phyloP scores from a whole-genome alignment of 164 flowering plant genomes.

The Magnolia officinalis region DNA sequence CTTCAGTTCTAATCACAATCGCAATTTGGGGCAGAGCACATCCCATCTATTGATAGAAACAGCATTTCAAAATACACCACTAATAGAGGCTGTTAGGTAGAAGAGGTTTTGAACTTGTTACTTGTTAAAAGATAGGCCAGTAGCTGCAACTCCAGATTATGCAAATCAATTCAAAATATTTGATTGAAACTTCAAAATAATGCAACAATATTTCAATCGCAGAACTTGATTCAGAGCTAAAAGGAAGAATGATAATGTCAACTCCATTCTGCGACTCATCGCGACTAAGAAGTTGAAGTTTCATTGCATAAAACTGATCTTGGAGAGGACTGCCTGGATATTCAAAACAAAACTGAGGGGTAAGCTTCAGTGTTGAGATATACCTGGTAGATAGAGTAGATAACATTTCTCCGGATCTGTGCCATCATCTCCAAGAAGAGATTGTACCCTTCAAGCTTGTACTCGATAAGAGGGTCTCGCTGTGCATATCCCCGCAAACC shows the following conservation, averaged over 20 bases:
- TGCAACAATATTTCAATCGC: too few relatives aligned
- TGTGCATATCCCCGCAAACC: slow-evolving; percentile 99
- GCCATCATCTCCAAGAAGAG: slow-evolving; percentile 99
- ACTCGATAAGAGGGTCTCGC: slow-evolving; percentile 95
- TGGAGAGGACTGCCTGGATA: background rate
- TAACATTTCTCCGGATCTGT: slow-evolving; percentile 92
- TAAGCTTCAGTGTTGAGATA: background rate
- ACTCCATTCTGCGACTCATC: background rate
- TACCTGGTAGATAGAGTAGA: slow-evolving; percentile 95
- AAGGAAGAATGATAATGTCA: too few relatives aligned
- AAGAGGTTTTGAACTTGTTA: too few relatives aligned
- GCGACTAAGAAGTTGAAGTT: background rate
- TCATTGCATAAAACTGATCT: background rate
- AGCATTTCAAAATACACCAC: too few relatives aligned
- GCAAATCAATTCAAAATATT: background rate
- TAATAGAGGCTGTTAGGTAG: too few relatives aligned
- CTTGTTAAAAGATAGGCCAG: too few relatives aligned
- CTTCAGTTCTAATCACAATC: too few relatives aligned
- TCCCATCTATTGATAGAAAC: too few relatives aligned
- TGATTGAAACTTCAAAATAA: too few relatives aligned
- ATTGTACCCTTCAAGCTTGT: slow-evolving; percentile 97
- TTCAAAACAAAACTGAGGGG: background rate
- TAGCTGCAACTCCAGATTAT: background rate
- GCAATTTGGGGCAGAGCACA: too few relatives aligned
- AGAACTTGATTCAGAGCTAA: too few relatives aligned